Base-by-base conservation (phyloP, 139 green algal genomes). In the Asterochloris sp. region DNA sequence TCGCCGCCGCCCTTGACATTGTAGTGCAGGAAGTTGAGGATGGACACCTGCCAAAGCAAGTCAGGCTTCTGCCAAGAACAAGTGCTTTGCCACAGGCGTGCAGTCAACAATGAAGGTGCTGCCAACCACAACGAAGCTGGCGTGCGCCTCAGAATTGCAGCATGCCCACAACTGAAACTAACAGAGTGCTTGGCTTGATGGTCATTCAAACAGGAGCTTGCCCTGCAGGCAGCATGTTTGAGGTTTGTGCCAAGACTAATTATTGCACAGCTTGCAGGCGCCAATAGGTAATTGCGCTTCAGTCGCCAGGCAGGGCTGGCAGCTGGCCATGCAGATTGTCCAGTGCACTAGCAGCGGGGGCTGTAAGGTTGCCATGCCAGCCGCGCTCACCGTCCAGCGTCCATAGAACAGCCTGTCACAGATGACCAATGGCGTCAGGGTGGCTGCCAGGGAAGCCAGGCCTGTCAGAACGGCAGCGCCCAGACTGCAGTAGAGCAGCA, bases 11-110 rank as follows among this genome's bases (percentile, higher is more conserved):
- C 91, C 24, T 80, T 83, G 1, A 94, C 91, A 82, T 95, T 95
- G 86, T 95, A 95, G 21, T 80, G 62, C 11, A 97, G 21, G 54
- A 97, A 95, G 73, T 97, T 97, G 78, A 83, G 85, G 27, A 95
- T 62, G 10, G 94, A 96, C 19, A 87, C 83, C 87, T 92, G 86
- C 79, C 38, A 54, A 54, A 73, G 16, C 61, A 62, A 38, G n/a
- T 19, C 2, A 13, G 47, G 54, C 11, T 68, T 9, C 9, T 17
- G 21, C 26, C 47, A 68, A 21, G 11, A 2, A 78, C 21, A 62
- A 28, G 16, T 26, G 15, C 14, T 21, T 54, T 54, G 38, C 38
- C 38, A 54, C 38, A 54, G 38, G 38, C 6, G 38, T 54, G 38
- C 38, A 54, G 2, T 54, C 38, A 54, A 2, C 38, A 6, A 54